Percentiles rank a stretch among this genome's conserved stretches.
These are phyloP conservation scores for Lactarius indigo DNA, from an alignment of 768 basidiomycete genomes.

Conservation along the genomic window DNA sequence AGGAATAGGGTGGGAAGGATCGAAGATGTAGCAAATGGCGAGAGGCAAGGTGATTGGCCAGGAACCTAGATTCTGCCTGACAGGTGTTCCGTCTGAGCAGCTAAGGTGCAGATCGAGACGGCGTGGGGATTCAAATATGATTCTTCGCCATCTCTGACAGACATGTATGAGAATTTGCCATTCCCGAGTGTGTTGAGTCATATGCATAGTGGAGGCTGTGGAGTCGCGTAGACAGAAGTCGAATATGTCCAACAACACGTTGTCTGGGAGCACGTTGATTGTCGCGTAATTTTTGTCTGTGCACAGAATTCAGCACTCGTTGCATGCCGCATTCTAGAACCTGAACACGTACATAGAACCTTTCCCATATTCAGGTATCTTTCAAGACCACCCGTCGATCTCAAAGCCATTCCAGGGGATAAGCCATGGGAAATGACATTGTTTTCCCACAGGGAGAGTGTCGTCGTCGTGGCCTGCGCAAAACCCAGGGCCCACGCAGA, in stretches of 20 bases:
- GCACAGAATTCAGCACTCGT: neutral
- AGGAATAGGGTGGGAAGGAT: rapidly evolving
- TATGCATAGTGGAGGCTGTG: no score
- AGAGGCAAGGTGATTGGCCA: neutral
- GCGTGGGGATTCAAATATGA: neutral
- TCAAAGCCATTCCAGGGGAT: neutral
- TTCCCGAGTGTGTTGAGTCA: neutral
- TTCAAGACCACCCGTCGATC: neutral
- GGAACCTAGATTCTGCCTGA: neutral
- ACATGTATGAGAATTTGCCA: neutral
- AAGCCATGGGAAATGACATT: no score
- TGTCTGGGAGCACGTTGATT: neutral
- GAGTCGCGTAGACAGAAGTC: neutral
- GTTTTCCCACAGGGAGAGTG: no score
- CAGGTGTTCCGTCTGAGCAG: neutral
- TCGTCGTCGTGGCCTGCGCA: neutral
- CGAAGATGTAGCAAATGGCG: neutral
- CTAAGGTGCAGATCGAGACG: neutral
- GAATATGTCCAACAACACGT: neutral
- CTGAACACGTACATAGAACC: neutral
- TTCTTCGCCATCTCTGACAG: neutral
- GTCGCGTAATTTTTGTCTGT: neutral
- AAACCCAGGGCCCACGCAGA: neutral
- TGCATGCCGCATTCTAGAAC: neutral
- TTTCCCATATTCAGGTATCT: neutral